These are phyloP conservation scores for Thermothielavioides terrestris DNA, from an alignment of 495 filamentous ascomycete genomes.

Conservation along the genomic window DNA sequence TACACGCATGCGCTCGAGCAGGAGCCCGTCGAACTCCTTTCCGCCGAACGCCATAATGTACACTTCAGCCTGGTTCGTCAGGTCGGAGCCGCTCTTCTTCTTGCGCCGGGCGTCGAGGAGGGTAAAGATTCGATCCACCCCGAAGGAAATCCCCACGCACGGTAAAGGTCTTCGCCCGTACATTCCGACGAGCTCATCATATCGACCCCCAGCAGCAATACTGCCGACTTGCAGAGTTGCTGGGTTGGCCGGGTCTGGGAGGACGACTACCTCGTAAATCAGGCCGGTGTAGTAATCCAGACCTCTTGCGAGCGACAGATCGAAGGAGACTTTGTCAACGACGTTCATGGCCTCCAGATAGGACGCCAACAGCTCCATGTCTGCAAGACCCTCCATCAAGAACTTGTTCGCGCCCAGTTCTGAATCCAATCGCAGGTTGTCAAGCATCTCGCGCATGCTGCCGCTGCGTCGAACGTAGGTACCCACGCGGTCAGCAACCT, in stretches of 20 bases:
- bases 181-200: conserved; percentile 89
- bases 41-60: conserved; percentile 89
- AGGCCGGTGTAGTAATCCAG: conserved; percentile 92
- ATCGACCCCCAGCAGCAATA: conserved; percentile 82
- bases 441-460: conserved; percentile 54
- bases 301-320: conserved; percentile 72
- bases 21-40: conserved; percentile 65
- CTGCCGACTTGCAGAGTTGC: conserved; percentile 43
- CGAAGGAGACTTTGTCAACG: conserved; percentile 63
- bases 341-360: conserved; percentile 71
- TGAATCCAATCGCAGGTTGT: conserved; percentile 52
- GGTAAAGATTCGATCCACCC: conserved; percentile 87
- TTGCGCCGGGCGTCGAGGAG: conserved; percentile 70
- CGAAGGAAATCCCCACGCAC: conserved; percentile 88
- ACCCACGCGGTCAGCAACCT: conserved; percentile 75
- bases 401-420: conserved; percentile 54
- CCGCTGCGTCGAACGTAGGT: conserved; percentile 68
- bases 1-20: conserved; percentile 70
- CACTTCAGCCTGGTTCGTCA: conserved; percentile 61
- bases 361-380: conserved; percentile 69
- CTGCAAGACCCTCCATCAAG: conserved; percentile 65
- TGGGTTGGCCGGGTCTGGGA: conserved; percentile 20
- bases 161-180: conserved; percentile 77
- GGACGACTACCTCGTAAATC: conserved; percentile 68
- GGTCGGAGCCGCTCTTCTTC: conserved; percentile 38